Percentiles rank a stretch among this genome's conserved stretches.
Conservation (phyloP, 441 rosid species). For the Adansonia rubrostipa region DNA sequence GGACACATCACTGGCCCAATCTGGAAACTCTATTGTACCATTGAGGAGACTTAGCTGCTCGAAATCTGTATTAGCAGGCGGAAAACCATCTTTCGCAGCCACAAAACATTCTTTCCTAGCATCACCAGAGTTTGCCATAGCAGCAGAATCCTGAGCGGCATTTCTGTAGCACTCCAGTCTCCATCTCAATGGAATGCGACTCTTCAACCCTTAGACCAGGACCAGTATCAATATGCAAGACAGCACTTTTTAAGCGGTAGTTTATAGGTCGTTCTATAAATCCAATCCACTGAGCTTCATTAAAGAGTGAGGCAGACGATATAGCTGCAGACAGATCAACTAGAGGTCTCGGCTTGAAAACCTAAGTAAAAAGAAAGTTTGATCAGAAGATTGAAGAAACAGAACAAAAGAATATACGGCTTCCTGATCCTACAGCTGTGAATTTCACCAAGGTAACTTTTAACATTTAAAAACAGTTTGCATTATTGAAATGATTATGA, state of each 20-base stretch:
- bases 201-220: conserved; percentile 90
- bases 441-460: conserved; percentile 10
- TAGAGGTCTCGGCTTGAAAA: conserved; percentile 88
- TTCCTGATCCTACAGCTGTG: conserved; percentile 9
- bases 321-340: conserved; percentile 93
- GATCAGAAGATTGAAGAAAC: conserved; percentile 34
- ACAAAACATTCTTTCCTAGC: conserved; percentile 34
- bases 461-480: neutral
- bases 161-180: conserved; percentile 48
- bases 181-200: conserved; percentile 79
- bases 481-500: conserved; percentile 10
- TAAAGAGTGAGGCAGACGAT: conserved; percentile 85
- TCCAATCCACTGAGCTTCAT: conserved; percentile 96
- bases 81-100: conserved; percentile 37
- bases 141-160: conserved; percentile 36
- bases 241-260: conserved; percentile 83
- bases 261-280: conserved; percentile 73
- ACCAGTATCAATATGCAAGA: conserved; percentile 91
- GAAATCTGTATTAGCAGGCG: conserved; percentile 47
- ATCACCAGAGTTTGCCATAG: conserved; percentile 36
- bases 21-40: conserved; percentile 80
- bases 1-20: conserved; percentile 80
- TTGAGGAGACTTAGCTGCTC: conserved; percentile 60
- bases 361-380: conserved; percentile 51
- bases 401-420: conserved; percentile 10